Conservation (phyloP, 495 filamentous ascomycete species). For the Xylaria acuta region DNA sequence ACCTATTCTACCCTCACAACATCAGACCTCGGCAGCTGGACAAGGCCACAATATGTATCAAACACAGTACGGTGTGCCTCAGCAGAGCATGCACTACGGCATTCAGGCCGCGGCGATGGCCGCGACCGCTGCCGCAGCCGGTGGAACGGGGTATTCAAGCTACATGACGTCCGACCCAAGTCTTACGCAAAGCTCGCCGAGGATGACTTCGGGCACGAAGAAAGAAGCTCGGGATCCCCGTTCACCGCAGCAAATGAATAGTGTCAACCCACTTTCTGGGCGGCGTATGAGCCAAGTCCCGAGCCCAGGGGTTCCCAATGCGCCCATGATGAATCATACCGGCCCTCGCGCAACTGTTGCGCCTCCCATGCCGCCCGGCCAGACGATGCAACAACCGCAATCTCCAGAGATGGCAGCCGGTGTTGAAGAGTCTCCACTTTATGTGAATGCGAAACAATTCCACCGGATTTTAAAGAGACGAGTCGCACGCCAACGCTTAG, state of each 20-base stretch:
- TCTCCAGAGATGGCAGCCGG: constrained; percentile 83
- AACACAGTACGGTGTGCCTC: constrained; percentile 62
- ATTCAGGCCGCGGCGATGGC: constrained; percentile 75
- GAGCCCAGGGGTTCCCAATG: constrained; percentile 66
- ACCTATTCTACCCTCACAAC: constrained; percentile 67
- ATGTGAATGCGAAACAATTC: constrained; percentile 99
- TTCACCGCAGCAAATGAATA: constrained; percentile 68
- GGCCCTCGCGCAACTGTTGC: constrained; percentile 49
- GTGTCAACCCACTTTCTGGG: constrained; percentile 48
- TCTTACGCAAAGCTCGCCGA: constrained; percentile 65
- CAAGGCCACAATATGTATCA: constrained; percentile 66
- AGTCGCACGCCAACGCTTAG: constrained; percentile 89
- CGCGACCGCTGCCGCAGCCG: constrained; percentile 71
- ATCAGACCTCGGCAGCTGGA: constrained; percentile 58
- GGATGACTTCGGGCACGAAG: constrained; percentile 59
- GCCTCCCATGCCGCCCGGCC: constrained; percentile 52
- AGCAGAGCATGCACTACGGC: constrained; percentile 65
- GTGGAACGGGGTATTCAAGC: constrained; percentile 57
- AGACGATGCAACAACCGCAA: constrained; percentile 67
- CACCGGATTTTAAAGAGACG: constrained; percentile 94
- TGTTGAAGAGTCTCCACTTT: constrained; percentile 92
- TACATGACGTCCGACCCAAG: constrained; percentile 62
- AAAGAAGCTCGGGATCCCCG: constrained; percentile 66
- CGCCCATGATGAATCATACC: constrained; percentile 64
- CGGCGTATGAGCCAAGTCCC: constrained; percentile 68